A percentile compares a stretch with the other conserved stretches of the same genome.
phyloP scores from a whole-genome alignment of 1,139 yeast genomes.

The Candida glucosophila region DNA sequence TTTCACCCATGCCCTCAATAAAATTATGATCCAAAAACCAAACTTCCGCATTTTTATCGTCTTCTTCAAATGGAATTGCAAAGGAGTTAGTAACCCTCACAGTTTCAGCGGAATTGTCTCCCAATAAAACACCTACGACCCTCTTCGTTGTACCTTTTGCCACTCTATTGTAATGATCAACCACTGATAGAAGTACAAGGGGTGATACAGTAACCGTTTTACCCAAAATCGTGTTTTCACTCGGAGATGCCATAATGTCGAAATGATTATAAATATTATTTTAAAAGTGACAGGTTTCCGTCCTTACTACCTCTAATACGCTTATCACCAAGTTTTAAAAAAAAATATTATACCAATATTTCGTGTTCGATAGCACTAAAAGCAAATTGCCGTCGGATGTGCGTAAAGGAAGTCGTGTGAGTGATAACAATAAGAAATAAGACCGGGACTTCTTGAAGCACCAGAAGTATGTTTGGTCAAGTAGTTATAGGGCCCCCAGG shows the following conservation, averaged over 20 bases:
- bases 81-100: slow-evolving; percentile 69
- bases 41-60: slow-evolving; percentile 83
- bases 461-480: slow-evolving; percentile 60
- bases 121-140: slow-evolving; percentile 90
- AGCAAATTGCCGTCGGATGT: slow-evolving; percentile 3
- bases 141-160: slow-evolving; percentile 65
- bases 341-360: no score
- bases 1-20: slow-evolving; percentile 93
- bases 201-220: slow-evolving; percentile 91
- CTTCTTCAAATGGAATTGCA: slow-evolving; percentile 95
- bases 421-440: neutral
- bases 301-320: no score
- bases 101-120: slow-evolving; percentile 56
- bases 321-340: no score
- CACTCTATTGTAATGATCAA: slow-evolving; percentile 88
- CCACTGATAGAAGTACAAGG: slow-evolving; percentile 83
- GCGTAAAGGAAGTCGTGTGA: slow-evolving; percentile 2
- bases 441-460: neutral
- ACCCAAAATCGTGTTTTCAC: slow-evolving; percentile 30
- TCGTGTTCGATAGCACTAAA: no score
- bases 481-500: slow-evolving; percentile 98
- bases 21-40: slow-evolving; percentile 98
- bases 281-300: no score
- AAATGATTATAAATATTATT: no score
- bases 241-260: slow-evolving; percentile 8